Evolutionary conservation across 2,329 filamentous ascomycete species (phyloP).

Genomic region (Clonostachys byssicola): DNA sequence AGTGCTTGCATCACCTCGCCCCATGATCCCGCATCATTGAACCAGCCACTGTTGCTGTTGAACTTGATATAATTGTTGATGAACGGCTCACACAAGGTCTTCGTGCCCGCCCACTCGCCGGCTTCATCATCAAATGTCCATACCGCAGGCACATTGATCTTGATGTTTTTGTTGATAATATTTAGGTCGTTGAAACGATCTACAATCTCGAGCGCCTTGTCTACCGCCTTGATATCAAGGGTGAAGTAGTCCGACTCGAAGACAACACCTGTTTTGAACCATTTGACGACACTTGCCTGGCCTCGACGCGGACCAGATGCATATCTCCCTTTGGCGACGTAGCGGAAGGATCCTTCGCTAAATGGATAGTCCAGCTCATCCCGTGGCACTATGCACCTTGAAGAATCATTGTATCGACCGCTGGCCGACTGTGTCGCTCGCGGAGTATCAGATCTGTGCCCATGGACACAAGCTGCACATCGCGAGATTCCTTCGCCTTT

Average conservation of each 20-base stretch:
- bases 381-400: no score
- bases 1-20: constrained; percentile 31
- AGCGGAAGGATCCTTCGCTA: no score
- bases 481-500: constrained; percentile 4
- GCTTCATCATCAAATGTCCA: constrained; percentile 14
- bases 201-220: constrained; percentile 25
- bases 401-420: no score
- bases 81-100: constrained; percentile 25
- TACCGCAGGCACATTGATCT: constrained; percentile 26
- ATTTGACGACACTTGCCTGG: constrained; percentile 2
- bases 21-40: constrained; percentile 18
- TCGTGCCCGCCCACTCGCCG: constrained; percentile 9
- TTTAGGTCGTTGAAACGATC: constrained; percentile 22
- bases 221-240: constrained; percentile 28
- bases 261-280: constrained; percentile 29
- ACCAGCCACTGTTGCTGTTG: constrained; percentile 38
- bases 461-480: constrained; percentile 7
- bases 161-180: constrained; percentile 11
- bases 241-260: constrained; percentile 24
- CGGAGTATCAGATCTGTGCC: constrained; percentile 2
- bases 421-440: no score
- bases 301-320: no score
- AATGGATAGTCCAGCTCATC: no score
- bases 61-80: constrained; percentile 36
- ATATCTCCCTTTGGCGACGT: no score